Base-by-base conservation (phyloP, 495 filamentous ascomycete genomes). In the Darksidea phi region DNA sequence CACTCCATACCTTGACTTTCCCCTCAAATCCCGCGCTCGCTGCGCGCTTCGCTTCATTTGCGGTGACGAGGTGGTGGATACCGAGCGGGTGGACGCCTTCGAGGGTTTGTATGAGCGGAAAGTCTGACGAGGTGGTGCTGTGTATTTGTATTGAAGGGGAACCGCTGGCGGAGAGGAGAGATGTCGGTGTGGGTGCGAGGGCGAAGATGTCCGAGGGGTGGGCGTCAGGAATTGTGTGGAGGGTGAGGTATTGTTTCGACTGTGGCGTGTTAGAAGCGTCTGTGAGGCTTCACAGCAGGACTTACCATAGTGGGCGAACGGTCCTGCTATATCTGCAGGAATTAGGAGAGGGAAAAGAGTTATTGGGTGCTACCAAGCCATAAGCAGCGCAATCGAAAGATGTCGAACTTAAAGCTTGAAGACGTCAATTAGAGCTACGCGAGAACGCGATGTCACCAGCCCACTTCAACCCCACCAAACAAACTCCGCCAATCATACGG, bases 181-280 rank as follows among this genome's bases (percentile, higher is more conserved):
- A 80, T 15, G 78, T 86, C 3, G 84, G 75, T 2, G 91, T 95
- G n/a, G 90, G 81, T 1, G 91, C 91, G 66, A 98, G 77, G 15
- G 88, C 84, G 75, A 93, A 98, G 59, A 98, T 90, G 70, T 97
- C 92, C 52, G 86, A 86, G 38, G 85, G 78, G 74, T 97, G 94
- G 59, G 90, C 90, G 80, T 91, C 82, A 71, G 95, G 89, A 71
- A 94, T 81, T 12, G 91, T 91, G 76, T 95, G 90, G 57, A 85
- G 86, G 57, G 91, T 91, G 36, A 98, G 84, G 72, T 96, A 97
- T 88, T 97, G 95, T 77, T 96, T 96, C 54, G 94, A 97, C 95
- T 98, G 67, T 25, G 8, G 20, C 6, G 12, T 25, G 34, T 52
- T 48, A 52, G 54, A 23, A 21, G 25, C 41, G 6, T 10, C 11